These are phyloP conservation scores for Penicillium chermesinum DNA, from an alignment of 495 filamentous ascomycete genomes.

Conservation along the genomic window DNA sequence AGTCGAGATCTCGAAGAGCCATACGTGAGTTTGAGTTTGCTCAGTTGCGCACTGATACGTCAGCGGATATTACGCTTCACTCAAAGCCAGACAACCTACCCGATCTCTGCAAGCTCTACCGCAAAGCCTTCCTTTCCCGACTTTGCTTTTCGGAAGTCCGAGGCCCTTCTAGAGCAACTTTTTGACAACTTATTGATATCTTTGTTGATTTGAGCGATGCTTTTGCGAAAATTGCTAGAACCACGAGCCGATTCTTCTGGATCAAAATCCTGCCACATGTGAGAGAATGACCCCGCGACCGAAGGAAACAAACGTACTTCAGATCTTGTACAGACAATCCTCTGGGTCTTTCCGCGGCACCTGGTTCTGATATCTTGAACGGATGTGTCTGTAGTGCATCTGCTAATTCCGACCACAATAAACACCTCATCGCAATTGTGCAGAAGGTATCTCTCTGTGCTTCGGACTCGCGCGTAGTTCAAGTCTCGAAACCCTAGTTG, in stretches of 20 bases:
- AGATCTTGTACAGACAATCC: conserved; percentile 23
- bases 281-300: no score
- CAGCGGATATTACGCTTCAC: no score
- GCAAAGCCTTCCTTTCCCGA: no score
- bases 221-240: background rate
- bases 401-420: conserved; percentile 20
- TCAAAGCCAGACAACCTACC: no score
- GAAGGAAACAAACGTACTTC: no score
- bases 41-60: no score
- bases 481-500: conserved; percentile 24
- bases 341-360: conserved; percentile 13
- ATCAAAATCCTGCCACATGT: background rate
- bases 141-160: no score
- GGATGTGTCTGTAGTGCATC: conserved; percentile 16
- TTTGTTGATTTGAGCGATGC: background rate
- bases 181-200: background rate
- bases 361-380: conserved; percentile 19
- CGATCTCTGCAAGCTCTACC: no score
- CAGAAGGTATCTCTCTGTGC: conserved; percentile 25
- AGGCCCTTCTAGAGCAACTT: no score
- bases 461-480: conserved; percentile 24
- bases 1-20: no score
- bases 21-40: no score
- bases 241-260: conserved; percentile 15
- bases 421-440: conserved; percentile 30